These are phyloP conservation scores for Colletotrichum sp. DNA, from an alignment of 2,329 filamentous ascomycete species.

Conservation along the genomic window DNA sequence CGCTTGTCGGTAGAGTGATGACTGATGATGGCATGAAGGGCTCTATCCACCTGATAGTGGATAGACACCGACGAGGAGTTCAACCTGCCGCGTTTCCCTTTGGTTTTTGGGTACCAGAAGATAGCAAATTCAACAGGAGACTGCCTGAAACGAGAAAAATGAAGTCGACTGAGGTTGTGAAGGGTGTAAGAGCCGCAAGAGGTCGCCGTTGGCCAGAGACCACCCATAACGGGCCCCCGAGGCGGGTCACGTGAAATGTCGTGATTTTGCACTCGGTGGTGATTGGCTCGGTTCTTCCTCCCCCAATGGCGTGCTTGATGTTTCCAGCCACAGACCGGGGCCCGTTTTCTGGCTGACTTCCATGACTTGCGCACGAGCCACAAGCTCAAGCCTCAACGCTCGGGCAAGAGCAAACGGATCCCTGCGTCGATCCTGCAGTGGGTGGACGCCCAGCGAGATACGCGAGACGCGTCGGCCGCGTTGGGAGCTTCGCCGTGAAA, in stretches of 20 bases:
- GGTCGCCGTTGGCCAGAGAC: slow-evolving; percentile 13
- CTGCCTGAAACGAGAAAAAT: neutral
- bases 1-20: slow-evolving; percentile 14
- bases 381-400: neutral
- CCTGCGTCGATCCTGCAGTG: neutral
- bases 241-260: slow-evolving; percentile 24
- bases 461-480: slow-evolving; percentile 2
- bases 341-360: neutral
- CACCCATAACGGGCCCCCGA: neutral
- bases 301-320: slow-evolving; percentile 19
- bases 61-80: slow-evolving; percentile 1
- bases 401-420: neutral
- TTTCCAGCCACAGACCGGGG: neutral
- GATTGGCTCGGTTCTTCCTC: slow-evolving; percentile 9
- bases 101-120: slow-evolving; percentile 8
- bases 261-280: slow-evolving; percentile 18
- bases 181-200: slow-evolving; percentile 12
- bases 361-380: neutral
- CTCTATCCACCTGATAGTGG: slow-evolving; percentile 5
- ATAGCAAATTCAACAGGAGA: slow-evolving; percentile 14
- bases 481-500: neutral
- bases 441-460: neutral
- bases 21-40: slow-evolving; percentile 13
- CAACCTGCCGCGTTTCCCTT: slow-evolving; percentile 12
- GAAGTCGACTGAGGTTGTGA: slow-evolving; percentile 12